phyloP scores from a whole-genome alignment of 139 green algal species.

The Volvox reticuliferus region DNA sequence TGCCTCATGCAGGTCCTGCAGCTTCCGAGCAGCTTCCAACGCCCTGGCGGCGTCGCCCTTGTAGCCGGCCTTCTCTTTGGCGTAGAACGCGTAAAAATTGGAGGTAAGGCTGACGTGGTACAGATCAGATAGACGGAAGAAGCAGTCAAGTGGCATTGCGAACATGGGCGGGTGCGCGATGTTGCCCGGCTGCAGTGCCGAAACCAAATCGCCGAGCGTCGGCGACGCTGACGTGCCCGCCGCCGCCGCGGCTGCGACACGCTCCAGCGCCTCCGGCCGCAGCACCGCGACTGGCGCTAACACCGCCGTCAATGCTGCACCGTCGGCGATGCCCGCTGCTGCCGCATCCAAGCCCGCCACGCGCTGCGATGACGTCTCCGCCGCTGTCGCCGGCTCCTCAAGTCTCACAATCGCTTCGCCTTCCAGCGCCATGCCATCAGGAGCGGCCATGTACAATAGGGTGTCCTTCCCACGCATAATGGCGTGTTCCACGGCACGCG shows the following conservation, averaged over 20 bases:
- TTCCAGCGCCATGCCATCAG: conserved; percentile 27
- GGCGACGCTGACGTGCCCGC: not conserved
- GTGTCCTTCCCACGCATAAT: conserved; percentile 61
- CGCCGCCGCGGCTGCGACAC: not conserved
- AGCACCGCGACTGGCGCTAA: conserved; percentile 43
- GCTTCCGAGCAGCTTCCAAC: conserved; percentile 23
- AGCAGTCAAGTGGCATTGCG: conserved; percentile 42
- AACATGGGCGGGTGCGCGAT: conserved; percentile 23
- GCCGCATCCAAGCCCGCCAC: not conserved
- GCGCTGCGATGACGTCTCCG: not conserved
- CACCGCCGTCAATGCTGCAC: not conserved
- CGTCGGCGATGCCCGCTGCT: not conserved
- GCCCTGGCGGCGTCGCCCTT: conserved; percentile 42
- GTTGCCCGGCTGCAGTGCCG: not conserved
- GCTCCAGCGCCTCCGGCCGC: conserved; percentile 30
- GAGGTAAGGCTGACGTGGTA: conserved; percentile 23
- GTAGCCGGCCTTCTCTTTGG: conserved; percentile 13
- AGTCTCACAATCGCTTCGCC: conserved; percentile 13
- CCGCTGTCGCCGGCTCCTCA: not conserved
- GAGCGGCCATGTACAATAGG: conserved; percentile 32
- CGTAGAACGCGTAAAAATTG: conserved; percentile 46
- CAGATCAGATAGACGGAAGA: conserved; percentile 30
- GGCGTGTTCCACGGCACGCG: conserved; percentile 57
- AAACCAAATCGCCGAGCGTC: not conserved
- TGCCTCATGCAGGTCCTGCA: conserved; percentile 28